phyloP scores from a whole-genome alignment of 2,329 filamentous ascomycete genomes.

The Blumeriella jaapii region DNA sequence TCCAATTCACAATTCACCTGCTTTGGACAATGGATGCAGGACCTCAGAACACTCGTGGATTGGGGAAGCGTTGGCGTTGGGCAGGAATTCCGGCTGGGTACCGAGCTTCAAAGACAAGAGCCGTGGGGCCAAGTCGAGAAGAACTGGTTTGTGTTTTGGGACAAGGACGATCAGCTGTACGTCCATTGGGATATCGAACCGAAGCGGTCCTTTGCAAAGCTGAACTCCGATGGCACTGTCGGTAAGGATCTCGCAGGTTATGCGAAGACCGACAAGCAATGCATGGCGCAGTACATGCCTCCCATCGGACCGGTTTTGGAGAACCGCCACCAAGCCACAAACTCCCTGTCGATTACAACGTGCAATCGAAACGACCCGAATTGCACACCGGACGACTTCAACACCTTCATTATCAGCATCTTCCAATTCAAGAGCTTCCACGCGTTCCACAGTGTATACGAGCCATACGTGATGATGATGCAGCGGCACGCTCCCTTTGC shows the following conservation, averaged over 20 bases:
- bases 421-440: conserved; percentile 43
- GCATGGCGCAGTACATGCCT: conserved; percentile 37
- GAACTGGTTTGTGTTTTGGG: conserved; percentile 55
- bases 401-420: conserved; percentile 44
- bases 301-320: conserved; percentile 28
- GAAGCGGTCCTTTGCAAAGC: conserved; percentile 36
- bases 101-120: conserved; percentile 39
- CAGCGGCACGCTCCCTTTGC: conserved; percentile 36
- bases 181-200: conserved; percentile 43
- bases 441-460: conserved; percentile 39
- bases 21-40: conserved; percentile 45
- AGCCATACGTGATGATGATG: conserved; percentile 44
- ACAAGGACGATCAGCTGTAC: conserved; percentile 34
- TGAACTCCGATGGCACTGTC: conserved; percentile 34
- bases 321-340: conserved; percentile 48
- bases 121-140: conserved; percentile 40
- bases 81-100: conserved; percentile 27
- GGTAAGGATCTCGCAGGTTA: conserved; percentile 35
- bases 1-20: conserved; percentile 43
- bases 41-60: conserved; percentile 39
- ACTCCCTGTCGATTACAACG: conserved; percentile 43
- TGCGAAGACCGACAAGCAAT: conserved; percentile 32
- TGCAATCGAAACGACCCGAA: conserved; percentile 36
- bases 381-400: conserved; percentile 33
- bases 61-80: conserved; percentile 27